Conservation (phyloP, 352 stramenopile genomes). For the Phytophthora uliginosa region DNA sequence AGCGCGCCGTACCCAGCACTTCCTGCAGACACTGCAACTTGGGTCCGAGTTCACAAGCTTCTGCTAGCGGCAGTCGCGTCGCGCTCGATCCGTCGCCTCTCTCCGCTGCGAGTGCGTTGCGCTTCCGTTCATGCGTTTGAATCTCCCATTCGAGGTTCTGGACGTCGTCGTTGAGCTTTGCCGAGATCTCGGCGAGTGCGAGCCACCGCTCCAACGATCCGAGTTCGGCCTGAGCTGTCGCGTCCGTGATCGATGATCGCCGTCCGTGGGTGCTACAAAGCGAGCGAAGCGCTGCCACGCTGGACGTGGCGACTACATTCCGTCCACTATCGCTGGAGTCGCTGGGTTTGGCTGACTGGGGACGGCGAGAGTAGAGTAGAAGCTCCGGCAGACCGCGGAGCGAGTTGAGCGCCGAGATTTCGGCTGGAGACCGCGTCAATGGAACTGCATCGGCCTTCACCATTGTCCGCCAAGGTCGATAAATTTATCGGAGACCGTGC, state of each 20-base stretch:
- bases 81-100: slow-evolving; percentile 7
- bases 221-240: slow-evolving; percentile 4
- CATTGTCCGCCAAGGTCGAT: slow-evolving; percentile 17
- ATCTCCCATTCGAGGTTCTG: slow-evolving; percentile 33
- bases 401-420: slow-evolving; percentile 37
- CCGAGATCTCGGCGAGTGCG: slow-evolving; percentile 19
- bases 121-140: slow-evolving; percentile 30
- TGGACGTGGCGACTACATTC: slow-evolving; percentile 21
- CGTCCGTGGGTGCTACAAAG: slow-evolving; percentile 22
- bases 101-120: background rate
- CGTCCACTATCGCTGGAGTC: background rate
- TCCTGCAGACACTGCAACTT: slow-evolving; percentile 66
- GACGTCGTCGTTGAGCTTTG: slow-evolving; percentile 29
- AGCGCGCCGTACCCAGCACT: slow-evolving; percentile 54
- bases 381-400: slow-evolving; percentile 30
- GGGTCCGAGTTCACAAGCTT: slow-evolving; percentile 38
- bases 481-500: slow-evolving; percentile 34
- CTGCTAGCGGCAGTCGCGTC: slow-evolving; percentile 25
- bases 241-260: slow-evolving; percentile 17
- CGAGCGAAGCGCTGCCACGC: slow-evolving; percentile 32
- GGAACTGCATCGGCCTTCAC: slow-evolving; percentile 23
- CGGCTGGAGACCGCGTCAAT: slow-evolving; percentile 36
- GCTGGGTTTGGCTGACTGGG: slow-evolving; percentile 25
- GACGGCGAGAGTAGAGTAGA: slow-evolving; percentile 26
- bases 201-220: slow-evolving; percentile 35